A percentile compares a stretch with the other conserved stretches of the same genome.
These are phyloP conservation scores for Clonostachys sp. DNA, from an alignment of 2,329 filamentous ascomycete species.

Conservation along the genomic window DNA sequence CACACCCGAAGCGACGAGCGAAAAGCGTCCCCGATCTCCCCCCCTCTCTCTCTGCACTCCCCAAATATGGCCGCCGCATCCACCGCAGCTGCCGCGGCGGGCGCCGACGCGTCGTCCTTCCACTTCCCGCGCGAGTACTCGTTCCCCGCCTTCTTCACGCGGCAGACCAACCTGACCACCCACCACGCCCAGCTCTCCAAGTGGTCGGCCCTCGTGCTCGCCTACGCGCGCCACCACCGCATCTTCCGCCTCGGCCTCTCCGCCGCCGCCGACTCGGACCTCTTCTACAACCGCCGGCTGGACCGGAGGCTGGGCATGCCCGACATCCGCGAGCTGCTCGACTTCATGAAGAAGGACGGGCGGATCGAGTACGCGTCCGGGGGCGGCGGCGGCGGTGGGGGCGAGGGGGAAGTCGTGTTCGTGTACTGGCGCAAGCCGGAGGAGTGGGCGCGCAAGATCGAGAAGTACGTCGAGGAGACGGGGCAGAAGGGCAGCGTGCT, in stretches of 20 bases:
- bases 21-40: too few relatives aligned
- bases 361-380: slow-evolving; percentile 60
- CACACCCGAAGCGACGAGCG: too few relatives aligned
- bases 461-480: slow-evolving; percentile 80
- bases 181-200: slow-evolving; percentile 73
- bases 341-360: slow-evolving; percentile 54
- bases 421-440: slow-evolving; percentile 83
- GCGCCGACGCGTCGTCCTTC: slow-evolving; percentile 27
- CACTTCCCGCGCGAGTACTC: slow-evolving; percentile 60
- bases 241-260: slow-evolving; percentile 70
- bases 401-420: slow-evolving; percentile 53
- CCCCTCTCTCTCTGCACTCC: too few relatives aligned
- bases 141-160: slow-evolving; percentile 84
- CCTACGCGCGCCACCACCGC: slow-evolving; percentile 76
- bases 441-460: slow-evolving; percentile 81
- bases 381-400: slow-evolving; percentile 7
- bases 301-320: slow-evolving; percentile 42
- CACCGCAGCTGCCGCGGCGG: neutral
- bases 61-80: neutral
- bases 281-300: slow-evolving; percentile 55
- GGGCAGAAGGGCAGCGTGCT: slow-evolving; percentile 85
- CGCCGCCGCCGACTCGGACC: slow-evolving; percentile 43
- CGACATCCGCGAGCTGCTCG: slow-evolving; percentile 54
- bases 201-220: slow-evolving; percentile 81
- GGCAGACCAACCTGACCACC: slow-evolving; percentile 70